These are phyloP conservation scores for Schwanniomyces vanrijiae DNA, from an alignment of 805 yeast species.

Conservation along the genomic window DNA sequence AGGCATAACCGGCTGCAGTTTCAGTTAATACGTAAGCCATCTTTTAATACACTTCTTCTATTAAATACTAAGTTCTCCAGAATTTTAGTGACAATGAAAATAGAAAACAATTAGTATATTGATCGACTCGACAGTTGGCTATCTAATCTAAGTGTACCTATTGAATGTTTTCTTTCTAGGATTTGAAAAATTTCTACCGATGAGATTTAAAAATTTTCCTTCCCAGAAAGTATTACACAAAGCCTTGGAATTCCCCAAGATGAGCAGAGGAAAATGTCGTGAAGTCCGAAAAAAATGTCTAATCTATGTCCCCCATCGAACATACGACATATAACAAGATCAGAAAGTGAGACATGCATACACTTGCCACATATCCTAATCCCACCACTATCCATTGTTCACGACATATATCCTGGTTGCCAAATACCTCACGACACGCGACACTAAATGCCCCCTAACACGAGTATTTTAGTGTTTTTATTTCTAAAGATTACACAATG, in stretches of 20 bases:
- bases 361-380: neutral
- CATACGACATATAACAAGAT: no score
- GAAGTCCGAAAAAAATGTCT: neutral
- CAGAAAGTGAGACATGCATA: neutral
- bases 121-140: neutral
- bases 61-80: conserved; percentile 1
- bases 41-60: conserved; percentile 4
- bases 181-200: conserved; percentile 9
- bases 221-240: conserved; percentile 5
- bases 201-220: conserved; percentile 11
- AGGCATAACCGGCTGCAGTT: conserved; percentile 98
- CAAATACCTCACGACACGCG: neutral
- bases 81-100: neutral
- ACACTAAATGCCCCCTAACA: conserved; percentile 1
- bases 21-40: conserved; percentile 94
- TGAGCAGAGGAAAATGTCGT: neutral
- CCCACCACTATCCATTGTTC: neutral
- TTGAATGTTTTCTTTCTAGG: conserved; percentile 1
- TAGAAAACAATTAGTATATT: conserved; percentile 1
- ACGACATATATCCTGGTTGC: neutral
- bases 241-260: neutral
- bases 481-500: neutral
- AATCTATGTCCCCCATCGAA: neutral
- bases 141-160: conserved; percentile 2
- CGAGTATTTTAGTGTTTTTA: neutral